Evolutionary conservation across 225 moss, liverwort and hornwort species (phyloP).

Genomic region (Thuidium tamariscinum): DNA sequence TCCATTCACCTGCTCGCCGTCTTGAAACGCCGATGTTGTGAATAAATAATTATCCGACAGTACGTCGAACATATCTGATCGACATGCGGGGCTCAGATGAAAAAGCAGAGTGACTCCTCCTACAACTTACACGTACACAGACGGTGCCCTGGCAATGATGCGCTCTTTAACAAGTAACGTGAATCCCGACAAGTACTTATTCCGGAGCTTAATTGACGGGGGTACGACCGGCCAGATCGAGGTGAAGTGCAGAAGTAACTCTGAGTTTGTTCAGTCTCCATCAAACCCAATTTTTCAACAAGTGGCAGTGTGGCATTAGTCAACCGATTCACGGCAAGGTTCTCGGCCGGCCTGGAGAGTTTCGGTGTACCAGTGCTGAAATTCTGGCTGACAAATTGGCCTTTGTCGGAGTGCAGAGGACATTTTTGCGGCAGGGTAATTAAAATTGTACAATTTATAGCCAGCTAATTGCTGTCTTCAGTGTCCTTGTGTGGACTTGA

Average conservation of each 20-base stretch:
- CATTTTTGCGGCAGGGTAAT: background rate
- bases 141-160: background rate
- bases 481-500: background rate
- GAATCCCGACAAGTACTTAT: background rate
- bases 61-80: no score
- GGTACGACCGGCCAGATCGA: background rate
- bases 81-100: no score
- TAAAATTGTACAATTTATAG: background rate
- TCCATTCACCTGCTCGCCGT: background rate
- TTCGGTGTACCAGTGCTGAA: background rate
- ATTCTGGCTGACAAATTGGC: background rate
- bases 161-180: background rate
- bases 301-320: no score
- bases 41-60: no score
- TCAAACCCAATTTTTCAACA: background rate
- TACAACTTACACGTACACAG: no score
- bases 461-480: background rate
- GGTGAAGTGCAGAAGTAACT: background rate
- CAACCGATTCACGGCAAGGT: background rate
- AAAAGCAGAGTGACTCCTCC: background rate
- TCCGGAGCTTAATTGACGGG: background rate
- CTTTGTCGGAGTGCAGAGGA: background rate
- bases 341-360: no score
- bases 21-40: background rate
- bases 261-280: background rate